Evolutionary conservation across 768 basidiomycete genomes (phyloP).

Genomic region (Ramaria sp.): DNA sequence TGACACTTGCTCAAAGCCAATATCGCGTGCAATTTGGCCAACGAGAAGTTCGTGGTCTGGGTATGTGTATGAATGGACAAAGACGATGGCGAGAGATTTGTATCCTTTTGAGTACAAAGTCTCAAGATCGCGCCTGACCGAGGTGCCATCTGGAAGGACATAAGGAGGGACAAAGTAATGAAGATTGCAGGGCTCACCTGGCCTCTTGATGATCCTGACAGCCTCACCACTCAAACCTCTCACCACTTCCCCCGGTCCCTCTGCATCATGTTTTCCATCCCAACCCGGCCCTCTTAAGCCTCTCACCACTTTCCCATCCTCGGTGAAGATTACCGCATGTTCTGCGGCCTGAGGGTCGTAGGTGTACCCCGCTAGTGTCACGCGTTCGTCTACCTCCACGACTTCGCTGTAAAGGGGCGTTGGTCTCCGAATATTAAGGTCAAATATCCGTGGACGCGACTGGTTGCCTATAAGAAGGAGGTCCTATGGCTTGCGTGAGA

Average conservation of each 20-base stretch:
- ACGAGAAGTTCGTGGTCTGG: constrained; percentile 74
- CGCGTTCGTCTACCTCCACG: constrained; percentile 79
- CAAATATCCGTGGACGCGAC: constrained; percentile 89
- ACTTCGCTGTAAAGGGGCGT: constrained; percentile 68
- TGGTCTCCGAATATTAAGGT: constrained; percentile 78
- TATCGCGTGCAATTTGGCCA: constrained; percentile 56
- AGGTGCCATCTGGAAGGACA: constrained; percentile 32
- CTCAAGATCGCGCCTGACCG: constrained; percentile 51
- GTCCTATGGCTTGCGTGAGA: constrained; percentile 30
- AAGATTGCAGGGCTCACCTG: constrained; percentile 32
- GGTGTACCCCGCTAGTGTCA: constrained; percentile 88
- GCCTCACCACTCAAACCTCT: constrained; percentile 82
- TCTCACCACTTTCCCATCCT: constrained; percentile 50
- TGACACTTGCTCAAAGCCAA: constrained; percentile 89
- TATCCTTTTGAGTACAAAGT: constrained; percentile 72
- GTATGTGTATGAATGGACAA: constrained; percentile 88
- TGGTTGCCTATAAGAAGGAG: constrained; percentile 91
- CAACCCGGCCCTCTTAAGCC: constrained; percentile 72
- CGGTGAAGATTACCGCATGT: constrained; percentile 68
- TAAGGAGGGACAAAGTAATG: not conserved
- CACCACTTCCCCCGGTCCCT: constrained; percentile 74
- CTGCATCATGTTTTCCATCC: constrained; percentile 57
- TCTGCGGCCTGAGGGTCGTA: constrained; percentile 76
- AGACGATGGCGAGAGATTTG: constrained; percentile 78
- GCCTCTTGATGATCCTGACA: constrained; percentile 68